Percentiles rank a stretch among this genome's conserved stretches.
These are phyloP conservation scores for Picea abies DNA, from an alignment of 83 land plant genomes.

Conservation along the genomic window DNA sequence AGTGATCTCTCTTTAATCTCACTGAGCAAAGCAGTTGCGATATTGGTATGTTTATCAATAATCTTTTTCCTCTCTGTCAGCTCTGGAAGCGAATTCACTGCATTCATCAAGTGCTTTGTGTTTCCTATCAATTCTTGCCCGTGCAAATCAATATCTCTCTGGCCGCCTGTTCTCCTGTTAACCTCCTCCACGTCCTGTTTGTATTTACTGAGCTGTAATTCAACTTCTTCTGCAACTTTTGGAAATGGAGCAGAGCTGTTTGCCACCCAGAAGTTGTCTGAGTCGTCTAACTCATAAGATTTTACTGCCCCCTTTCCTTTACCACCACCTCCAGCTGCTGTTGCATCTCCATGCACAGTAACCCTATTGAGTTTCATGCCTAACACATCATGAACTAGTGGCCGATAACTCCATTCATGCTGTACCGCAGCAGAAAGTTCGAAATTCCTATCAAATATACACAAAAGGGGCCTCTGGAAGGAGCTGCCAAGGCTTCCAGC, in stretches of 20 bases:
- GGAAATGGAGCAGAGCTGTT: constrained; percentile 81
- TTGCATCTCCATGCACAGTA: constrained; percentile 37
- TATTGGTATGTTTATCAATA: constrained; percentile 95
- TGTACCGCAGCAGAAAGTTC: constrained; percentile 91
- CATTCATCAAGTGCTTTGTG: constrained; percentile 96
- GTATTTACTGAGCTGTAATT: constrained; percentile 79
- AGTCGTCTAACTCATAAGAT: constrained; percentile 75
- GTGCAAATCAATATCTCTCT: constrained; percentile 70
- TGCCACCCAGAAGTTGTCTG: constrained; percentile 83
- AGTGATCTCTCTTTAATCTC: constrained; percentile 55
- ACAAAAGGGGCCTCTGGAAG: constrained; percentile 88
- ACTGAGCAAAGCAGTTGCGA: constrained; percentile 80
- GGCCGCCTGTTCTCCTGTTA: constrained; percentile 79
- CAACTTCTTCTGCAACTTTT: constrained; percentile 88
- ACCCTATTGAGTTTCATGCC: constrained; percentile 83
- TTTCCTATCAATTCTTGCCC: constrained; percentile 87
- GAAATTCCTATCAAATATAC: constrained; percentile 91
- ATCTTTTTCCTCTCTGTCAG: constrained; percentile 88
- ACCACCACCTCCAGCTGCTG: constrained; percentile 41
- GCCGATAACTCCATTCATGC: constrained; percentile 94
- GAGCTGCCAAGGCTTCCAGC: constrained; percentile 72
- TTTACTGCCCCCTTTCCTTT: constrained; percentile 45
- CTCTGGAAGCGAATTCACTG: constrained; percentile 95
- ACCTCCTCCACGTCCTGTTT: constrained; percentile 95
- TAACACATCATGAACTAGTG: constrained; percentile 91